Evolutionary conservation across 805 yeast species (phyloP).

Genomic region (Pichia exigua): DNA sequence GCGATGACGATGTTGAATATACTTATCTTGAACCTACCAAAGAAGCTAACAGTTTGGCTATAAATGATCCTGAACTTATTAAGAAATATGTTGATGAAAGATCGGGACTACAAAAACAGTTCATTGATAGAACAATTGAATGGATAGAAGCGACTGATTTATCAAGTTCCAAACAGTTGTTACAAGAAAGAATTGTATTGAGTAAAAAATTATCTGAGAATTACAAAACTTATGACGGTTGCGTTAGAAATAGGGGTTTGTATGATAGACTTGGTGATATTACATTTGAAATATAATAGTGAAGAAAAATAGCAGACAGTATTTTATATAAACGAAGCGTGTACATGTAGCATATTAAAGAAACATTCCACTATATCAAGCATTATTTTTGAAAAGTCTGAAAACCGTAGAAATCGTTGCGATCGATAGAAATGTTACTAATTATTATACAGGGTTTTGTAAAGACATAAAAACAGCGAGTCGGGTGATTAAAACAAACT

Average conservation of each 20-base stretch:
- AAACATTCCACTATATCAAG: background rate
- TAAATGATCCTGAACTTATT: slow-evolving; percentile 35
- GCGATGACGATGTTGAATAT: slow-evolving; percentile 51
- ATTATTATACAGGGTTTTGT: background rate
- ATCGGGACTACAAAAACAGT: slow-evolving; percentile 41
- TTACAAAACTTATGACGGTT: slow-evolving; percentile 70
- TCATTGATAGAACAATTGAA: slow-evolving; percentile 56
- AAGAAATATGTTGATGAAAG: slow-evolving; percentile 34
- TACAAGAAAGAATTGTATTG: slow-evolving; percentile 46
- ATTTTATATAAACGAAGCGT: background rate
- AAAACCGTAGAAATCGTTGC: background rate
- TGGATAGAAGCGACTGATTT: slow-evolving; percentile 69
- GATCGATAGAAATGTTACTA: background rate
- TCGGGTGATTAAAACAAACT: too few species aligned
- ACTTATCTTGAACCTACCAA: slow-evolving; percentile 55
- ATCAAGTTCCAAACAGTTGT: slow-evolving; percentile 39
- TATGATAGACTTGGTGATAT: slow-evolving; percentile 65
- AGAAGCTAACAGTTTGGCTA: slow-evolving; percentile 44
- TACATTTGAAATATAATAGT: slow-evolving; percentile 14
- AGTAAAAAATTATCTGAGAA: slow-evolving; percentile 50
- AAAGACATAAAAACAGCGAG: too few species aligned
- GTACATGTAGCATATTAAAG: background rate
- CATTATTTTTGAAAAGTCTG: background rate
- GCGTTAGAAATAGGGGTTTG: slow-evolving; percentile 66
- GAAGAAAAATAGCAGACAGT: background rate